phyloP scores from a whole-genome alignment of 768 basidiomycete species.

The Tricholoma terreum region DNA sequence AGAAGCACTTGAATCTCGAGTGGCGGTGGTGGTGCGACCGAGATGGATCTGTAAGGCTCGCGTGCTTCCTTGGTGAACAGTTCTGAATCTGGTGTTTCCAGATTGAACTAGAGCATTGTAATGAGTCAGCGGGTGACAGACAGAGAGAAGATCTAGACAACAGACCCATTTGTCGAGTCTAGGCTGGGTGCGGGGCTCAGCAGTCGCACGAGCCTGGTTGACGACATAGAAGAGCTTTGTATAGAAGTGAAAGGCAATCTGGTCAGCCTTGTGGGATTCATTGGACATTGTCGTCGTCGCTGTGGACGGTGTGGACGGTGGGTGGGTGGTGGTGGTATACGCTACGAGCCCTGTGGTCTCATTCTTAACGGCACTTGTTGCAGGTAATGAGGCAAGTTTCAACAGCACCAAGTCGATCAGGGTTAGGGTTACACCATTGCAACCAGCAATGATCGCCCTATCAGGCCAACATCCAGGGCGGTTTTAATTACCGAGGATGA shows the following conservation, averaged over 20 bases:
- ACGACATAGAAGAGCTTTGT: slow-evolving; percentile 78
- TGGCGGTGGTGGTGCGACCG: slow-evolving; percentile 39
- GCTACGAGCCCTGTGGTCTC: background rate
- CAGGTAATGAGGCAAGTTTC: background rate
- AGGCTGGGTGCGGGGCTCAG: slow-evolving; percentile 36
- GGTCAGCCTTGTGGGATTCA: slow-evolving; percentile 67
- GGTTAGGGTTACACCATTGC: background rate
- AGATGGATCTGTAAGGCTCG: slow-evolving; percentile 59
- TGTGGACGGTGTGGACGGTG: background rate
- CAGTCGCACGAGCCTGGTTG: slow-evolving; percentile 67
- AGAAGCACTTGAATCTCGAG: slow-evolving; percentile 71
- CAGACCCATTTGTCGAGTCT: slow-evolving; percentile 84
- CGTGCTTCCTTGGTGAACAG: slow-evolving; percentile 59
- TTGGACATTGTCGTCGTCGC: slow-evolving; percentile 30
- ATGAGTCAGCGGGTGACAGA: slow-evolving; percentile 1
- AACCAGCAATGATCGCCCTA: too few relatives aligned
- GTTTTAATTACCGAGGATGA: background rate
- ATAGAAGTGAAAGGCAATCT: slow-evolving; percentile 82
- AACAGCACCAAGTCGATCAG: background rate
- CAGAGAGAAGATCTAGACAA: background rate
- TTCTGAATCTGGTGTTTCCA: slow-evolving; percentile 75
- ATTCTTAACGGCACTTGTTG: background rate
- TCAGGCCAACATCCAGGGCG: background rate
- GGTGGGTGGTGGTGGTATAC: background rate
- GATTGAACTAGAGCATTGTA: slow-evolving; percentile 61